Percentiles rank a stretch among this genome's conserved stretches.
Conservation (phyloP, 345 rosid species). For the Alliaria petiolata region DNA sequence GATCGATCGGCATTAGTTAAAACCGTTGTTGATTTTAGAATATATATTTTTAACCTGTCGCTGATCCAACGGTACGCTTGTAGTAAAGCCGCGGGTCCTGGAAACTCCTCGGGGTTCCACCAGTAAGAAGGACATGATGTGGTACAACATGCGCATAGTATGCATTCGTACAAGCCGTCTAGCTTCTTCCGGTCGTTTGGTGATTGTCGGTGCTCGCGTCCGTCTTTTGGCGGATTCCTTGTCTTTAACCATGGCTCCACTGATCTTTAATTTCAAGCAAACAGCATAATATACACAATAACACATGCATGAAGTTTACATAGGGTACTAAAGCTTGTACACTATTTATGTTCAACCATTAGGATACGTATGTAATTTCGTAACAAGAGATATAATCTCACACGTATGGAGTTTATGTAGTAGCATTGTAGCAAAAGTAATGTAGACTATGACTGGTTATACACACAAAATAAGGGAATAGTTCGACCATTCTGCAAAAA, state of each 20-base stretch:
- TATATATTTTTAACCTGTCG: slow-evolving; percentile 34
- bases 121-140: slow-evolving; percentile 63
- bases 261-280: slow-evolving; percentile 28
- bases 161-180: slow-evolving; percentile 71
- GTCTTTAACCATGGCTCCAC: slow-evolving; percentile 77
- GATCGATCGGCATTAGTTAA: background rate
- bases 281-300: background rate
- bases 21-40: background rate
- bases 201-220: slow-evolving; percentile 52
- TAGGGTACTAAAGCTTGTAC: no score
- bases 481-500: background rate
- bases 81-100: slow-evolving; percentile 61
- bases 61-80: slow-evolving; percentile 60
- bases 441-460: no score
- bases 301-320: background rate
- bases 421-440: no score
- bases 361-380: background rate
- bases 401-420: no score
- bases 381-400: background rate
- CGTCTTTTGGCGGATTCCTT: slow-evolving; percentile 31
- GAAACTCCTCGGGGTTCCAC: slow-evolving; percentile 76
- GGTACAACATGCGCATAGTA: slow-evolving; percentile 67
- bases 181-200: slow-evolving; percentile 51
- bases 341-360: background rate
- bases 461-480: no score